phyloP scores from a whole-genome alignment of 2,329 filamentous ascomycete genomes.

The Epichloe sibirici region DNA sequence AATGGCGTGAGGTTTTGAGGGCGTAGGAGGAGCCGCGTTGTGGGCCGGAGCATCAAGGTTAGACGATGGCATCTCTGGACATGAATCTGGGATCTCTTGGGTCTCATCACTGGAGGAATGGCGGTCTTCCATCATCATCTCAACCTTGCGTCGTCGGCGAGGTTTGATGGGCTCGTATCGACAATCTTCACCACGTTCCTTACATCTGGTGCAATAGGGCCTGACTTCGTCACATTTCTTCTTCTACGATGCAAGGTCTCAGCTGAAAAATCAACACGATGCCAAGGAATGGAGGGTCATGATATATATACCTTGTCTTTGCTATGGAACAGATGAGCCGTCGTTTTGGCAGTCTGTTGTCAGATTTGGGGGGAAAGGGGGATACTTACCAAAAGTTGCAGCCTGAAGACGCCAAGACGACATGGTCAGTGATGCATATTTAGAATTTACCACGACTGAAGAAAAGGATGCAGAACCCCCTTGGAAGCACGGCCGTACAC shows the following conservation, averaged over 20 bases:
- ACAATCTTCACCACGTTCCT: conserved; percentile 35
- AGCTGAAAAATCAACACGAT: neutral
- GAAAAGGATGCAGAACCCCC: neutral
- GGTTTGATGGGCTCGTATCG: conserved; percentile 35
- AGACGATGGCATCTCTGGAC: neutral
- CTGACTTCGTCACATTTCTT: conserved; percentile 46
- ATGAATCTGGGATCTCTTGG: neutral
- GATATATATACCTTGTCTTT: conserved; percentile 37
- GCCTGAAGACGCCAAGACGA: conserved; percentile 21
- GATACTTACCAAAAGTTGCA: conserved; percentile 38
- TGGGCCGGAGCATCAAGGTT: neutral
- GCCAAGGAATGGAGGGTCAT: neutral
- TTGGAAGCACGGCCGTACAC: neutral
- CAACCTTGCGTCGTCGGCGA: conserved; percentile 25
- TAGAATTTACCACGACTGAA: neutral
- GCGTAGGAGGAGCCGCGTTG: neutral
- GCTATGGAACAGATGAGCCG: conserved; percentile 19
- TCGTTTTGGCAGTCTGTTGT: neutral
- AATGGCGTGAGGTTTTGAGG: conserved; percentile 6
- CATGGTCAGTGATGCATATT: conserved; percentile 4
- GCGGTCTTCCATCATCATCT: conserved; percentile 8
- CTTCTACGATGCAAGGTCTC: conserved; percentile 26
- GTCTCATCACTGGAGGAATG: neutral
- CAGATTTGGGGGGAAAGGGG: neutral
- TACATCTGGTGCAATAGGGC: conserved; percentile 38